Evolutionary conservation across 2,329 filamentous ascomycete genomes (phyloP).

Genomic region (Cyphellophora attinorum): DNA sequence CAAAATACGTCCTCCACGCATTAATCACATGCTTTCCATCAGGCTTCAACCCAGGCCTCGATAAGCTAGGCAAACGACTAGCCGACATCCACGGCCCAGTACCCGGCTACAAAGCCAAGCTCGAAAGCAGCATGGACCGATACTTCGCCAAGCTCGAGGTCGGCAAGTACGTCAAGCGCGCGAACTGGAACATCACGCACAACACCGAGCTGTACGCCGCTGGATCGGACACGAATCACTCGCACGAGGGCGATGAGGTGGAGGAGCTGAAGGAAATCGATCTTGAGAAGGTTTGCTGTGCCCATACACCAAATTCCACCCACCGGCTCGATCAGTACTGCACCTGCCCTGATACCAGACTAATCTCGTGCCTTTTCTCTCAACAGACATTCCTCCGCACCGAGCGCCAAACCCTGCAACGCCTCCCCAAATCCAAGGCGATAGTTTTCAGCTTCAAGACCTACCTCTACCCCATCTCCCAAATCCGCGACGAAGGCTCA

Average conservation of each 20-base stretch:
- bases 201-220: constrained; percentile 30
- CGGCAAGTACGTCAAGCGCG: constrained; percentile 45
- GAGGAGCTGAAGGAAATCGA: constrained; percentile 28
- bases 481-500: constrained; percentile 47
- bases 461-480: constrained; percentile 46
- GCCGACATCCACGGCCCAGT: constrained; percentile 50
- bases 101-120: constrained; percentile 46
- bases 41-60: constrained; percentile 48
- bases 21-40: constrained; percentile 48
- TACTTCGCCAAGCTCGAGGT: constrained; percentile 47
- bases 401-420: constrained; percentile 54
- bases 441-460: constrained; percentile 56
- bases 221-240: constrained; percentile 24
- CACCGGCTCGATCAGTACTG: neutral
- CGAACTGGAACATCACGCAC: constrained; percentile 40
- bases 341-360: neutral
- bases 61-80: constrained; percentile 45
- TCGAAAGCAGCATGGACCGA: constrained; percentile 52
- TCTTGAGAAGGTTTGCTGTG: constrained; percentile 30
- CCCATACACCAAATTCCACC: neutral
- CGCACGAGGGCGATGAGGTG: constrained; percentile 15
- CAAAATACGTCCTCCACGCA: constrained; percentile 45
- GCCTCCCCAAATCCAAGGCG: constrained; percentile 43
- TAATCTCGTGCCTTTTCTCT: constrained; percentile 4
- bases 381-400: constrained; percentile 39